Base-by-base conservation (phyloP, 225 moss, liverwort and hornwort species). In the Rhytidiadelphus loreus region DNA sequence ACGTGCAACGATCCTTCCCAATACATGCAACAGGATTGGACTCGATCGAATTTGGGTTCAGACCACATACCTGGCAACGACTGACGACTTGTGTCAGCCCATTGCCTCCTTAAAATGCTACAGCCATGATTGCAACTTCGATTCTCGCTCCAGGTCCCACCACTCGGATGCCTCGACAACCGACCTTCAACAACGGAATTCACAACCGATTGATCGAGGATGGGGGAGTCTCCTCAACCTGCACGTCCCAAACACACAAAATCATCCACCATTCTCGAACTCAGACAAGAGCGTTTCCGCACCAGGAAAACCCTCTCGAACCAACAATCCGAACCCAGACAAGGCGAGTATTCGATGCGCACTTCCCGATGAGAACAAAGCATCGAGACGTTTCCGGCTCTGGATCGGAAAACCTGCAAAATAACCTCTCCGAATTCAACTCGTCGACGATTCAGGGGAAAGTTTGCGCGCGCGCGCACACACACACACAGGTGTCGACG, bases 61-160 rank as follows among this genome's bases (percentile, higher is more conserved):
- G 62, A 57, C 8, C 23, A 82, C 69, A 73, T 89, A 94, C 94
- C 94, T 93, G 94, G 94, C 91, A 92, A 94, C 82, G 91, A 93
- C 93, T 92, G 91, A 92, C 93, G 89, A 91, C 23, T 83, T 37
- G 82, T 66, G 92, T 92, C 92, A 91, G 88, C 87, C 94, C 94
- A 94, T 94, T 88, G 93, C 91, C 91, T 93, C 88, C 73, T 90
- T 46, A 94, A 35, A 85, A 86, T 86, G 89, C 81, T n/a, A 52
- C 28, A 76, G 85, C 83, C 94, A 94, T 92, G 33, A n/a, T 84
- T 52, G 77, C 83, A 43, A 82, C 57, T 76, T 80, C 71, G 76
- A 61, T 12, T 43, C 69, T 41, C 48, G 30, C 46, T 80, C 56
- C 79, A 24, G n/a, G 65, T 86, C 80, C 46, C 57, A 83, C 48